phyloP scores from a whole-genome alignment of 495 filamentous ascomycete genomes.

The Annulohypoxylon maeteangense region DNA sequence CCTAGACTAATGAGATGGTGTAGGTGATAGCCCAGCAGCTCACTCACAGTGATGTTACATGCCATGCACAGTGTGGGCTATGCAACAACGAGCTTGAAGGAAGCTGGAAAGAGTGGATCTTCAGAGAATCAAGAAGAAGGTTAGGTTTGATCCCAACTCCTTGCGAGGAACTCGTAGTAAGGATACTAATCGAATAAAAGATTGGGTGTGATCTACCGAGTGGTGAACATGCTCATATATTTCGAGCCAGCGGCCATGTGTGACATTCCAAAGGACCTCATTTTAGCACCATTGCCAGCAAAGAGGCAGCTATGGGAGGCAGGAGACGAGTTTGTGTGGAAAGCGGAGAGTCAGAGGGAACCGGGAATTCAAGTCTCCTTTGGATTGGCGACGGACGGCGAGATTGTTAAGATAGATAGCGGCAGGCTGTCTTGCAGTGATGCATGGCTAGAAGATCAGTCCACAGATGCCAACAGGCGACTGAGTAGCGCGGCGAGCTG shows the following conservation, averaged over 20 bases:
- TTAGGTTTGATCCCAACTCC: constrained; percentile 17
- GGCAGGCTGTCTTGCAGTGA: constrained; percentile 1
- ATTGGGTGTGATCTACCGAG: constrained; percentile 54
- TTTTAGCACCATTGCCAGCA: constrained; percentile 59
- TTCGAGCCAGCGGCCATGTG: constrained; percentile 59
- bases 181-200: constrained; percentile 44
- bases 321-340: constrained; percentile 51
- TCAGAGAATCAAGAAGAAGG: constrained; percentile 56
- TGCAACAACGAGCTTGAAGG: constrained; percentile 29
- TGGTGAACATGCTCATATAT: constrained; percentile 58
- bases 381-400: constrained; percentile 52
- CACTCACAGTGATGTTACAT: constrained; percentile 24
- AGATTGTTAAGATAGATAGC: constrained; percentile 8
- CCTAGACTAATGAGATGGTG: neutral
- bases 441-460: neutral
- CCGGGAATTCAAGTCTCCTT: constrained; percentile 42
- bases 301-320: constrained; percentile 63
- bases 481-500: neutral
- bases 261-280: constrained; percentile 48
- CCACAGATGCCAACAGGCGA: neutral
- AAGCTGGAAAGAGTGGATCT: constrained; percentile 59
- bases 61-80: constrained; percentile 14
- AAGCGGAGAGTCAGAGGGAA: constrained; percentile 44
- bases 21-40: constrained; percentile 45
- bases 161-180: neutral